These are phyloP conservation scores for Salix brachista DNA, from an alignment of 345 rosid species.

Conservation along the genomic window DNA sequence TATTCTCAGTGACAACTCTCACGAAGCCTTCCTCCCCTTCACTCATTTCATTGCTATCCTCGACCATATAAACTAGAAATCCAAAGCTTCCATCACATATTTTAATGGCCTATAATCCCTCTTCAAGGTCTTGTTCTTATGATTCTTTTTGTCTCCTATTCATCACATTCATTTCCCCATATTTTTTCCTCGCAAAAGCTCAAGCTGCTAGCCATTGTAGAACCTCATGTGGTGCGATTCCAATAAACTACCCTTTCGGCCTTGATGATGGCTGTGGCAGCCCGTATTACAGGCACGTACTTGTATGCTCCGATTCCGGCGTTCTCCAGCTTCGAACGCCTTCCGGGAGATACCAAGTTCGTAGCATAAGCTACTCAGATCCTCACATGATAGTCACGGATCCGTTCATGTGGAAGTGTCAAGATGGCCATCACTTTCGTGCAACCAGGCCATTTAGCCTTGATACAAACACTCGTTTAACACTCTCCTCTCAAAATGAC, in stretches of 20 bases:
- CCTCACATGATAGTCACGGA: conserved; percentile 71
- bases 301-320: conserved; percentile 54
- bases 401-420: conserved; percentile 86
- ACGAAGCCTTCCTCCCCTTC: neutral
- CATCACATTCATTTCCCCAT: conserved; percentile 6
- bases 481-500: conserved; percentile 78
- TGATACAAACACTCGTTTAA: conserved; percentile 74
- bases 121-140: conserved; percentile 12
- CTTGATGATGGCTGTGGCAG: conserved; percentile 90
- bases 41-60: neutral
- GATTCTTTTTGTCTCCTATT: neutral
- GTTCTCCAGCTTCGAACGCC: conserved; percentile 77
- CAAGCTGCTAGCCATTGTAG: conserved; percentile 54
- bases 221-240: conserved; percentile 65
- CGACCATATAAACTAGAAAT: neutral
- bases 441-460: conserved; percentile 79
- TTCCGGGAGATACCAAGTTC: conserved; percentile 69
- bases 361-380: conserved; percentile 67
- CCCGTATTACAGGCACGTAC: conserved; percentile 78
- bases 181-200: conserved; percentile 25
- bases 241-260: conserved; percentile 67
- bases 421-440: conserved; percentile 60
- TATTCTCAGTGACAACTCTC: neutral
- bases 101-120: conserved; percentile 13
- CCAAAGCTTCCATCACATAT: conserved; percentile 3